These are phyloP conservation scores for Eimeria maxima DNA, from an alignment of 169 alveolate genomes.

Conservation along the genomic window DNA sequence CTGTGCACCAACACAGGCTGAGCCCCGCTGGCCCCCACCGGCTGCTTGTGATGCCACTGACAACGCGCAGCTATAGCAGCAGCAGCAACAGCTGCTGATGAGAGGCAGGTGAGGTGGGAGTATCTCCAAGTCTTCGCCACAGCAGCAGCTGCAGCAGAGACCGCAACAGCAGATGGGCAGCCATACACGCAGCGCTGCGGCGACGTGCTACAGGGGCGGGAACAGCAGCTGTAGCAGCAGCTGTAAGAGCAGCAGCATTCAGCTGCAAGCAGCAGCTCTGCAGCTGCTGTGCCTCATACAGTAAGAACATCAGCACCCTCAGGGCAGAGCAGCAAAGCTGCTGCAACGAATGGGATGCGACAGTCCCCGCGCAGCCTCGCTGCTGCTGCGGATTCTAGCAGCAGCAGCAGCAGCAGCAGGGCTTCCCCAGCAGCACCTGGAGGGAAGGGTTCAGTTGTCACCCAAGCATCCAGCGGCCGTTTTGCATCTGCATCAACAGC, in stretches of 20 bases:
- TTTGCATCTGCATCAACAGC: conserved; percentile 21
- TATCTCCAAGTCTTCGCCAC: neutral
- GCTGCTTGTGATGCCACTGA: neutral
- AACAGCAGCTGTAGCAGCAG: conserved; percentile 10
- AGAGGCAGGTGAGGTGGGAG: neutral
- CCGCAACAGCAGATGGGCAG: conserved; percentile 51
- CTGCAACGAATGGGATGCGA: conserved; percentile 67
- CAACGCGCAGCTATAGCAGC: conserved; percentile 1
- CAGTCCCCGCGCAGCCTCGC: conserved; percentile 46
- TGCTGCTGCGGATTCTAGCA: conserved; percentile 49
- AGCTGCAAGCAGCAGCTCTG: neutral
- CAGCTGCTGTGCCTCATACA: conserved; percentile 8
- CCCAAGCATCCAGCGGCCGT: neutral
- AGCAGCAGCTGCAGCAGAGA: conserved; percentile 10
- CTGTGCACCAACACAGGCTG: conserved; percentile 9
- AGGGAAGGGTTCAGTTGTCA: conserved; percentile 6
- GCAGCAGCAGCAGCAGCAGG: conserved; percentile 67
- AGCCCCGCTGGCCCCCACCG: neutral
- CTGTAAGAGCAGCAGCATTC: neutral
- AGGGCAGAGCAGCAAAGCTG: conserved; percentile 53
- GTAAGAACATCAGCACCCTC: neutral
- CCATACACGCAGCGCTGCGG: conserved; percentile 13
- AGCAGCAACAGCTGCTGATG: conserved; percentile 11
- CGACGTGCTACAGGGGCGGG: conserved; percentile 33
- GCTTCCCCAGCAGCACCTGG: conserved; percentile 34